These are phyloP conservation scores for Blastobotrys capitulatus DNA, from an alignment of 1,139 yeast genomes.

Conservation along the genomic window DNA sequence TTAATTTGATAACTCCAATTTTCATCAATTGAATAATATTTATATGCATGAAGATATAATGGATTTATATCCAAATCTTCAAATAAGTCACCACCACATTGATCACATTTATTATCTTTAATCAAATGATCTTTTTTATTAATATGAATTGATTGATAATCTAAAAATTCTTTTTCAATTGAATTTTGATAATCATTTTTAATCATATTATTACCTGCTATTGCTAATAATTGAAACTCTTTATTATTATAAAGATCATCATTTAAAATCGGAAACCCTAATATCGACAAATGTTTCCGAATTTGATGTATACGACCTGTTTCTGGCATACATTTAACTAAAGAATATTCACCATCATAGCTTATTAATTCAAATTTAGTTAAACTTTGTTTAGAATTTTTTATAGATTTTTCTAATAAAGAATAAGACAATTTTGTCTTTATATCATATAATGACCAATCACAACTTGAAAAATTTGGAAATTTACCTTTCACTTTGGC, in stretches of 20 bases:
- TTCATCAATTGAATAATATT: constrained; percentile 48
- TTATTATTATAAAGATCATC: constrained; percentile 77
- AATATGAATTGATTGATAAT: background rate
- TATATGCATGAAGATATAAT: constrained; percentile 83
- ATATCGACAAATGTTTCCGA: constrained; percentile 78
- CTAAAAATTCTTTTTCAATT: background rate
- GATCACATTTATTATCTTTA: constrained; percentile 52
- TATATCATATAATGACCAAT: constrained; percentile 61
- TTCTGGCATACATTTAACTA: constrained; percentile 71
- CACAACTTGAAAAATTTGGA: constrained; percentile 46
- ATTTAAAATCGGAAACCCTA: constrained; percentile 88
- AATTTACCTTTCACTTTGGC: constrained; percentile 85
- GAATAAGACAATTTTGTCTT: constrained; percentile 67
- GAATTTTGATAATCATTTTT: background rate
- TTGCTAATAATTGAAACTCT: constrained; percentile 54
- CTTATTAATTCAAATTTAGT: constrained; percentile 22
- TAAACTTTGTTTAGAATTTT: constrained; percentile 50
- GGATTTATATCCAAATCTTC: constrained; percentile 82
- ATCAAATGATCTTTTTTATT: constrained; percentile 18
- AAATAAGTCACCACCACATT: constrained; percentile 69
- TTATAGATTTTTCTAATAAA: constrained; percentile 42
- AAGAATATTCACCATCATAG: constrained; percentile 33
- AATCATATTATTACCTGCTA: background rate
- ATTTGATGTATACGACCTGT: constrained; percentile 96
- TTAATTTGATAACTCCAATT: constrained; percentile 50